Conservation (phyloP, 208 protist genomes). For the Endotrypanum monterogeii region DNA sequence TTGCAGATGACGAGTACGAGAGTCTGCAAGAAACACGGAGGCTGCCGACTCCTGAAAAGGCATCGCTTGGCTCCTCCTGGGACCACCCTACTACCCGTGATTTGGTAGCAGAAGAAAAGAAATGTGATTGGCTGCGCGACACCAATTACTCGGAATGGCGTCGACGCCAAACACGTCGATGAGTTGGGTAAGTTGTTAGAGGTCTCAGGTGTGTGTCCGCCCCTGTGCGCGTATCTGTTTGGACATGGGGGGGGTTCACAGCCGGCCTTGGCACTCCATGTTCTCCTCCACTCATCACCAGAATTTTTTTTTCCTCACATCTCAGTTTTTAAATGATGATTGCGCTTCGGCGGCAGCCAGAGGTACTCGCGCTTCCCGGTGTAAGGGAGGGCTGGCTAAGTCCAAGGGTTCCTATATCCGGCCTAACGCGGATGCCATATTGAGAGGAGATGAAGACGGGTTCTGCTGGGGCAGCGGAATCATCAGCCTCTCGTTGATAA, state of each 20-base stretch:
- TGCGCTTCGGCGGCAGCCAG: too few species aligned
- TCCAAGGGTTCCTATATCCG: neutral
- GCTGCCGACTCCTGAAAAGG: neutral
- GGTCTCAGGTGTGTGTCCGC: neutral
- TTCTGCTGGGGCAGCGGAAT: neutral
- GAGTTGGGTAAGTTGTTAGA: neutral
- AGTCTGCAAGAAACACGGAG: neutral
- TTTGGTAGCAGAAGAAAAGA: neutral
- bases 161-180: conserved; percentile 1
- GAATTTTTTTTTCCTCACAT: too few species aligned
- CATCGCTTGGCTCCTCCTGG: too few species aligned
- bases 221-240: neutral
- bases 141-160: conserved; percentile 25
- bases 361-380: neutral
- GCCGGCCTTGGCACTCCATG: neutral
- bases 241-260: too few species aligned
- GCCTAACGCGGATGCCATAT: neutral
- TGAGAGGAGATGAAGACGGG: neutral
- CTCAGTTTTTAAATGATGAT: neutral
- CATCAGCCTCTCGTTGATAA: neutral
- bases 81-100: neutral
- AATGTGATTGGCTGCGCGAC: conserved; percentile 20
- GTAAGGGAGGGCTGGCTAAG: neutral
- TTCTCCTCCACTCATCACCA: too few species aligned
- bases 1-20: conserved; percentile 36